Conservation (phyloP, 2,329 filamentous ascomycete genomes). For the Ophiocordyceps polyrhachis-furcata region DNA sequence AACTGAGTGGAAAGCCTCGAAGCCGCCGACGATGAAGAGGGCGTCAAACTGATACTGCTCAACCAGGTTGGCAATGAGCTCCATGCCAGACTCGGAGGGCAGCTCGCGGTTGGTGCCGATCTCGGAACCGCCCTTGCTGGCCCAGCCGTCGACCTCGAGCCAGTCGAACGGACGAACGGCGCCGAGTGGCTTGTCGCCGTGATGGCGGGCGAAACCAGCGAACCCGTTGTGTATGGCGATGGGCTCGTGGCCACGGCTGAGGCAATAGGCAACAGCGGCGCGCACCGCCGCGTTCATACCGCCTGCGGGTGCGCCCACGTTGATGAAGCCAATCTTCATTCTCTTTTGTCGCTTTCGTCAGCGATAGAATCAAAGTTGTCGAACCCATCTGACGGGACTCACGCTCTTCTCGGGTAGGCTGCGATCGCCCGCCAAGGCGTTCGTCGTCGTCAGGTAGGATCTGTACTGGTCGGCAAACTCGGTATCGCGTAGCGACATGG, state of each 20-base stretch:
- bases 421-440: constrained; percentile 51
- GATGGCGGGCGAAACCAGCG: constrained; percentile 79
- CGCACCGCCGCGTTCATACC: constrained; percentile 97
- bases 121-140: constrained; percentile 89
- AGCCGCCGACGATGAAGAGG: constrained; percentile 82
- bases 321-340: constrained; percentile 89
- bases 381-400: constrained; percentile 9
- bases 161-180: constrained; percentile 75
- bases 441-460: constrained; percentile 81
- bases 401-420: constrained; percentile 54
- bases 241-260: constrained; percentile 80
- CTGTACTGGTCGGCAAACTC: constrained; percentile 88
- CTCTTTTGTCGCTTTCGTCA: constrained; percentile 28
- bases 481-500: constrained; percentile 75
- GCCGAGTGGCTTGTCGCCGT: constrained; percentile 62
- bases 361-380: neutral
- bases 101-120: constrained; percentile 95
- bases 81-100: constrained; percentile 68
- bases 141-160: constrained; percentile 91
- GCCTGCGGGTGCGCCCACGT: constrained; percentile 88
- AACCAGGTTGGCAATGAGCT: constrained; percentile 65
- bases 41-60: constrained; percentile 77
- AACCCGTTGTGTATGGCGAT: constrained; percentile 94
- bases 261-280: constrained; percentile 81
- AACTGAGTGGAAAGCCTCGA: constrained; percentile 88